A percentile compares a stretch with the other conserved stretches of the same genome.
Conservation (phyloP, 129 eudicot genomes). For the Ambrosia trifida region DNA sequence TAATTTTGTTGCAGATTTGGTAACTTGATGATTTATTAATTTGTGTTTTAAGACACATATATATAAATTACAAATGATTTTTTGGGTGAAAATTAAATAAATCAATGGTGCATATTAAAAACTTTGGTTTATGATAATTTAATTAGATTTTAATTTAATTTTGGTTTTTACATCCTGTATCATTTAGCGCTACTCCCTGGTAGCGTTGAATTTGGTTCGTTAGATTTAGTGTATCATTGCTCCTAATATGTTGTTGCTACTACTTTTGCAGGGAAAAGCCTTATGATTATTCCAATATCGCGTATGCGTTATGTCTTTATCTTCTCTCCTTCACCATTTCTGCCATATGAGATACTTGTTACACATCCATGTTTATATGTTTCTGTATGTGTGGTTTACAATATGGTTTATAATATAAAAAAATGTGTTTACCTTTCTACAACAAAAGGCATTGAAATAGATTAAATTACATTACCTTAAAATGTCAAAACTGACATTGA, state of each 20-base stretch:
- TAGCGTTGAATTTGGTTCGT: constrained; percentile 70
- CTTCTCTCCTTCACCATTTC: constrained; percentile 61
- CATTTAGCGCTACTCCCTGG: constrained; percentile 62
- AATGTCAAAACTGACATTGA: constrained; percentile 52
- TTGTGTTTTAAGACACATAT: too few relatives aligned
- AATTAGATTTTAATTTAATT: too few relatives aligned
- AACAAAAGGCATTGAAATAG: constrained; percentile 52
- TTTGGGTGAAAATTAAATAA: too few relatives aligned
- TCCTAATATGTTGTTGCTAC: constrained; percentile 53
- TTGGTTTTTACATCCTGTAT: constrained; percentile 57
- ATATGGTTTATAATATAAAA: constrained; percentile 55
- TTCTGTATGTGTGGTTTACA: not conserved
- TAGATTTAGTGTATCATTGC: constrained; percentile 56
- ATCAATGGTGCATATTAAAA: too few relatives aligned
- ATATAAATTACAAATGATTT: too few relatives aligned
- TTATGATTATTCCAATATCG: constrained; percentile 57
- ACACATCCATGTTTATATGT: not conserved
- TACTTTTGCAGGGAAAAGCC: constrained; percentile 58
- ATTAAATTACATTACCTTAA: constrained; percentile 51
- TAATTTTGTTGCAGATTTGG: too few relatives aligned
- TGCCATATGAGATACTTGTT: constrained; percentile 48
- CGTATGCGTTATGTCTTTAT: constrained; percentile 59
- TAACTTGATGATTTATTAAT: too few relatives aligned
- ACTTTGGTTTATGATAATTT: too few relatives aligned
- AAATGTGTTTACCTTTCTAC: constrained; percentile 58